These are phyloP conservation scores for Bryoerythrophyllum caledonicum DNA, from an alignment of 225 moss, liverwort and hornwort species.

Conservation along the genomic window DNA sequence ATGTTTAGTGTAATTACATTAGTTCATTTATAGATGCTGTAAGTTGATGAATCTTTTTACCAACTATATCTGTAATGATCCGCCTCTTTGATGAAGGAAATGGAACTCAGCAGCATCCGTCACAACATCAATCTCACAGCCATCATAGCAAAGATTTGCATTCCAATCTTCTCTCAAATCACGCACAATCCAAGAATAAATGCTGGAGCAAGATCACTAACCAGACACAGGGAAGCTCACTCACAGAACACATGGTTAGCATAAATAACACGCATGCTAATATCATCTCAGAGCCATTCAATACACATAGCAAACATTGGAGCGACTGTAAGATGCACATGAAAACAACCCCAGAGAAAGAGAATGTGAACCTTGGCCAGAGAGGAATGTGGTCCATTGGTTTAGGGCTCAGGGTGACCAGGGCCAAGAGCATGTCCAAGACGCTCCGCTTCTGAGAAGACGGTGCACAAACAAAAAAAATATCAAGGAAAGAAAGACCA, in stretches of 20 bases:
- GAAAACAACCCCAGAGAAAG: background rate
- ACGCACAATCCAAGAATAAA: background rate
- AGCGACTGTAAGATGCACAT: background rate
- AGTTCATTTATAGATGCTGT: no score
- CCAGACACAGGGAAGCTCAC: background rate
- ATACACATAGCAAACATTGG: background rate
- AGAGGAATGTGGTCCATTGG: no score
- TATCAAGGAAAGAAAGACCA: no score
- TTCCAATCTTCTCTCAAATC: background rate
- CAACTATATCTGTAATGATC: no score
- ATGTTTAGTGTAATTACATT: no score
- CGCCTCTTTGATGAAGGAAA: no score
- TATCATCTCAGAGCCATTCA: no score
- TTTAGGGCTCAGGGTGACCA: no score
- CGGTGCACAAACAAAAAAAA: no score
- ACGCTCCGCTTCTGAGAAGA: no score
- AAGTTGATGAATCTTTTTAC: no score
- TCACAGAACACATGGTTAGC: background rate
- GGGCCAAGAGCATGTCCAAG: background rate
- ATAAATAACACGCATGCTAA: background rate
- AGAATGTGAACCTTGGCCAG: conserved; percentile 30
- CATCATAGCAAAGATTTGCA: background rate
- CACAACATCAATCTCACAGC: background rate
- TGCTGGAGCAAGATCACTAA: background rate
- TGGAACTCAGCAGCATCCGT: no score